Conservation (phyloP, 345 rosid genomes). For the Citrus unshiu region DNA sequence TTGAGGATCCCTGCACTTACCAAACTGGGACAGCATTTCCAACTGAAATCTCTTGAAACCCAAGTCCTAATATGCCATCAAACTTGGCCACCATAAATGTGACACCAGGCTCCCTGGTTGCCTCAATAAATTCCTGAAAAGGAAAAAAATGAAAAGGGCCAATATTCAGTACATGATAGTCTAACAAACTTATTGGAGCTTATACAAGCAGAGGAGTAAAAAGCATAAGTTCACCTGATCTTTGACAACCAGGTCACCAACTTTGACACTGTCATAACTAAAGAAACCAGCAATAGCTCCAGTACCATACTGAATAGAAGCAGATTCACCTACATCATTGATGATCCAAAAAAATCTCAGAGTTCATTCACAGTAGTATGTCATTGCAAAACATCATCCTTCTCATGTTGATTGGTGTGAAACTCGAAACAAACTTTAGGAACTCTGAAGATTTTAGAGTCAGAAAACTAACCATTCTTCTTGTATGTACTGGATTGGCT, state of each 20-base stretch:
- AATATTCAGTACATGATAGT: neutral
- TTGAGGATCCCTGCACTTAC: conserved; percentile 34
- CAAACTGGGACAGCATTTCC: conserved; percentile 82
- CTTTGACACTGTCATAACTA: conserved; percentile 68
- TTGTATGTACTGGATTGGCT: conserved; percentile 67
- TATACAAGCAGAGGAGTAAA: neutral
- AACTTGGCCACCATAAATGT: conserved; percentile 83
- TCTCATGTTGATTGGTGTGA: neutral
- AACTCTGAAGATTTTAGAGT: neutral
- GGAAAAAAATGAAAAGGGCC: neutral
- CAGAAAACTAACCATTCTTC: conserved; percentile 66
- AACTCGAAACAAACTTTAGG: neutral
- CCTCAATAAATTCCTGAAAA: conserved; percentile 88
- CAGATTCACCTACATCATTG: conserved; percentile 55
- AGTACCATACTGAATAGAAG: conserved; percentile 81
- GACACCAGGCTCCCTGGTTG: conserved; percentile 83
- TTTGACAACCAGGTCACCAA: conserved; percentile 72
- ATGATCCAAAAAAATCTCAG: neutral
- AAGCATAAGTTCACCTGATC: conserved; percentile 48
- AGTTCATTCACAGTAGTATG: no score
- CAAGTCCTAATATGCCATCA: conserved; percentile 97
- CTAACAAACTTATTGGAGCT: conserved; percentile 4
- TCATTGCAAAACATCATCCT: neutral
- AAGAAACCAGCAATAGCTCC: conserved; percentile 86
- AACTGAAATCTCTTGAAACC: conserved; percentile 87